Conservation (phyloP, 1,284 basidiomycete genomes). For the Leccinum huronense region DNA sequence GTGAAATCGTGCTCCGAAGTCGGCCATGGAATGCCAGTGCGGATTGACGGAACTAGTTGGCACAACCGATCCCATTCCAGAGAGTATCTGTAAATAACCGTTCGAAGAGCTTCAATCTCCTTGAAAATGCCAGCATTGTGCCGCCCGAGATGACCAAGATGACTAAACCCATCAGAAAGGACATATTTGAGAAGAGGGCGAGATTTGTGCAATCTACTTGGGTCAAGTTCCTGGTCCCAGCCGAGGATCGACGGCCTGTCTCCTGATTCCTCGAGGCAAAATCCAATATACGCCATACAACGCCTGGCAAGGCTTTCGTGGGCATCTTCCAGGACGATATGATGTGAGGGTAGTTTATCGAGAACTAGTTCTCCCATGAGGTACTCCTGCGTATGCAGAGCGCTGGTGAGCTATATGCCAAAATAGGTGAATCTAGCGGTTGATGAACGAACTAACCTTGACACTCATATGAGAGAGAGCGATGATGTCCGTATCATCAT, state of each 20-base stretch:
- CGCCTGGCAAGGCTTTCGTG: slow-evolving; percentile 9
- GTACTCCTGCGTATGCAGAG: slow-evolving; percentile 5
- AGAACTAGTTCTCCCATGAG: slow-evolving; percentile 2
- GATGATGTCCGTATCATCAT: slow-evolving; percentile 5
- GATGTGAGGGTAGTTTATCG: neutral
- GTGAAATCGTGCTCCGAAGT: neutral
- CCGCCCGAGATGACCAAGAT: slow-evolving; percentile 6
- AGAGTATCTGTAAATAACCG: neutral
- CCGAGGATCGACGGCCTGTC: neutral
- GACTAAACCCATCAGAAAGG: slow-evolving; percentile 6
- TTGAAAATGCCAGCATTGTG: neutral
- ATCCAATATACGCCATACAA: slow-evolving; percentile 5
- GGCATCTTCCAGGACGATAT: neutral
- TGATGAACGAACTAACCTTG: neutral
- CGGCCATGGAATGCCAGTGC: neutral
- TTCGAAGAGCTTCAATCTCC: slow-evolving; percentile 3
- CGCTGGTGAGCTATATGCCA: neutral
- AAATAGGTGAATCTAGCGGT: neutral
- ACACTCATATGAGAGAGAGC: slow-evolving; percentile 14
- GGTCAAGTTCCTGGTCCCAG: neutral
- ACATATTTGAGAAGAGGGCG: slow-evolving; percentile 11
- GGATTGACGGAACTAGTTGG: neutral
- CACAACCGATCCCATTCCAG: slow-evolving; percentile 4
- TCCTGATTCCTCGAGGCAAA: slow-evolving; percentile 1
- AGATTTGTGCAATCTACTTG: neutral